Percentiles rank a stretch among this genome's conserved stretches.
phyloP scores from a whole-genome alignment of 352 stramenopile species.

The Phytopythium sindhum region DNA sequence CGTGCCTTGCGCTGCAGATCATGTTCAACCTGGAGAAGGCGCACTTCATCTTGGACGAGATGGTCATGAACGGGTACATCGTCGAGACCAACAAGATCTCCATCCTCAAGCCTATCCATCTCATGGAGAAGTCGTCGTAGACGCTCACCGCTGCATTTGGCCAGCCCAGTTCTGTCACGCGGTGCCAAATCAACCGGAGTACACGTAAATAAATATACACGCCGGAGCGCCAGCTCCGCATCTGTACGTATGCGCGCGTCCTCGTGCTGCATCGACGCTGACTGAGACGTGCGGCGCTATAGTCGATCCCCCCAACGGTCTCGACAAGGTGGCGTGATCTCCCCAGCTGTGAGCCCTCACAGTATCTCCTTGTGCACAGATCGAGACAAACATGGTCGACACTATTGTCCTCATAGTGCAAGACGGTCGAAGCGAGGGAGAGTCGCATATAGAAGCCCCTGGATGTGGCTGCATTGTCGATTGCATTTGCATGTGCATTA shows the following conservation, averaged over 20 bases:
- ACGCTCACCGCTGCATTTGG: not conserved
- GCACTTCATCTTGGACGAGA: slow-evolving; percentile 92
- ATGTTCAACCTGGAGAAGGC: slow-evolving; percentile 93
- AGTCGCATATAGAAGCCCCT: too few species aligned
- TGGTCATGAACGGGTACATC: slow-evolving; percentile 99
- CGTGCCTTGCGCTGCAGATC: slow-evolving; percentile 45
- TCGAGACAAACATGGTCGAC: too few species aligned
- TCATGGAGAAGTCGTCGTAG: slow-evolving; percentile 97
- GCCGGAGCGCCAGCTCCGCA: not conserved
- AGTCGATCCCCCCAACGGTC: not conserved
- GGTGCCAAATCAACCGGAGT: not conserved
- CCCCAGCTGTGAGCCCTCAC: too few species aligned
- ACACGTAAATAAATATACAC: slow-evolving; percentile 7
- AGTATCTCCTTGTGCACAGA: too few species aligned
- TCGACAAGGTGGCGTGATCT: too few species aligned
- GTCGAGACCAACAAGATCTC: slow-evolving; percentile 99
- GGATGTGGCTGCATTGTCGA: not conserved
- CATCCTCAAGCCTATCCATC: slow-evolving; percentile 97
- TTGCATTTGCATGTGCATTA: not conserved
- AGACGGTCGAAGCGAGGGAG: not conserved
- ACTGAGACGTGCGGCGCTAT: not conserved
- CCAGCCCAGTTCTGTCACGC: not conserved
- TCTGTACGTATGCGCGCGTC: not conserved
- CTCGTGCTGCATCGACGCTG: not conserved
- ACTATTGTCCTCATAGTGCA: not conserved